These are phyloP conservation scores for Cyberlindnera saturnus DNA, from an alignment of 805 yeast genomes.

Conservation along the genomic window DNA sequence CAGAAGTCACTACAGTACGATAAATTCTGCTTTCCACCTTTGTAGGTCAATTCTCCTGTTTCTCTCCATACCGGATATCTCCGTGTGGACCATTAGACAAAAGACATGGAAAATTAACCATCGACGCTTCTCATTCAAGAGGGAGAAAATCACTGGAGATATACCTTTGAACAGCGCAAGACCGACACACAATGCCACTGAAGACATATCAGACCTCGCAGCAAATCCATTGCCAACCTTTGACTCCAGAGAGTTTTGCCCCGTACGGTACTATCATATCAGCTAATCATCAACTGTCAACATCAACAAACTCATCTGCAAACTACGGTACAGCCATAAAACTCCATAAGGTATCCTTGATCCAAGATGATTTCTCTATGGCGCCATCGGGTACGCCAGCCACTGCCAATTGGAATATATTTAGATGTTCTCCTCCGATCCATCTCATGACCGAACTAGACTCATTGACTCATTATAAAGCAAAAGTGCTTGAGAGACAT, in stretches of 20 bases:
- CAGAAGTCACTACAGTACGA: no score
- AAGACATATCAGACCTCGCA: conserved; percentile 30
- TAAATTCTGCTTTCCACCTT: no score
- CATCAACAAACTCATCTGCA: conserved; percentile 43
- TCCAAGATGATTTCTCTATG: conserved; percentile 42
- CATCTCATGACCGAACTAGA: conserved; percentile 33
- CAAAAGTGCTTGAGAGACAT: conserved; percentile 79
- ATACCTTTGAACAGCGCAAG: no score
- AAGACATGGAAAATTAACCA: no score
- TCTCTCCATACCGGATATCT: no score
- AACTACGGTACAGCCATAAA: conserved; percentile 94
- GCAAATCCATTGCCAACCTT: conserved; percentile 35
- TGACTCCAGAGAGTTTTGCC: conserved; percentile 63
- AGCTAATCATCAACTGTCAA: conserved; percentile 62
- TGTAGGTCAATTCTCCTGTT: no score
- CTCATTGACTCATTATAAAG: conserved; percentile 10
- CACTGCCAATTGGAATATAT: conserved; percentile 73
- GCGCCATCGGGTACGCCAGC: conserved; percentile 44
- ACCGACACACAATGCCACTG: conserved; percentile 19
- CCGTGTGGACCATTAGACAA: no score
- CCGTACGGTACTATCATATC: conserved; percentile 74
- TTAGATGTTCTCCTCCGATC: conserved; percentile 73
- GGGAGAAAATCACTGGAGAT: no score
- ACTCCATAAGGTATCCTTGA: conserved; percentile 64
- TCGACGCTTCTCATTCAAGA: no score